phyloP scores from a whole-genome alignment of 345 rosid genomes.

The Camelina sativa region DNA sequence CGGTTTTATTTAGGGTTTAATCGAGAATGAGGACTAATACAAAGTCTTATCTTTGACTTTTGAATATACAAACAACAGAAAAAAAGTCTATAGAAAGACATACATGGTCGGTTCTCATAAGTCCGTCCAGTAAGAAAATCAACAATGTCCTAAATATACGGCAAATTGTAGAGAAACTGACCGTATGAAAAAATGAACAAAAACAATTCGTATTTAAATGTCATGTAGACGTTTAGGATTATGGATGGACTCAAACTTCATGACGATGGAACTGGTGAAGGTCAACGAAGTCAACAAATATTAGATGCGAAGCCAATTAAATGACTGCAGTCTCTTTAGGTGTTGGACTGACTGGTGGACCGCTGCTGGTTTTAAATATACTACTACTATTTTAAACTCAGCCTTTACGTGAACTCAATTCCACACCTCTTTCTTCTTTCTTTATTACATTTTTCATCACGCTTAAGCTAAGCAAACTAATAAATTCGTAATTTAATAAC shows the following conservation, averaged over 20 bases:
- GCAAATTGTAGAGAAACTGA: neutral
- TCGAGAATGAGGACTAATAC: conserved; percentile 10
- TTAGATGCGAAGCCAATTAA: neutral
- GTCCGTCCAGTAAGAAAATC: neutral
- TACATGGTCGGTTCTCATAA: neutral
- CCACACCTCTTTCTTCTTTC: conserved; percentile 1
- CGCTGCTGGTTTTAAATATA: neutral
- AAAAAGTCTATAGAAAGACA: neutral
- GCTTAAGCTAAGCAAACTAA: conserved; percentile 40
- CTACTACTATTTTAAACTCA: neutral
- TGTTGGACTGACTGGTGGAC: conserved; percentile 20
- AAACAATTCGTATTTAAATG: neutral
- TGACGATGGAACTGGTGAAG: neutral
- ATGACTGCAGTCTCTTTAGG: conserved; percentile 33
- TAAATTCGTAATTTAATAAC: conserved; percentile 5
- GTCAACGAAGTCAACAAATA: conserved; percentile 24
- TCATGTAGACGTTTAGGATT: neutral
- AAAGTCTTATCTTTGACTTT: neutral
- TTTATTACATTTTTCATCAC: conserved; percentile 38
- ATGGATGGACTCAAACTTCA: no score
- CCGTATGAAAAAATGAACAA: neutral
- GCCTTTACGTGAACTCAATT: conserved; percentile 45
- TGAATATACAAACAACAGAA: neutral
- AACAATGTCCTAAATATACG: neutral
- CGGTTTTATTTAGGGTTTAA: neutral